A percentile compares a stretch with the other conserved stretches of the same genome.
These are phyloP conservation scores for Pezicula radicicola DNA, from an alignment of 2,329 filamentous ascomycete species.

Conservation along the genomic window DNA sequence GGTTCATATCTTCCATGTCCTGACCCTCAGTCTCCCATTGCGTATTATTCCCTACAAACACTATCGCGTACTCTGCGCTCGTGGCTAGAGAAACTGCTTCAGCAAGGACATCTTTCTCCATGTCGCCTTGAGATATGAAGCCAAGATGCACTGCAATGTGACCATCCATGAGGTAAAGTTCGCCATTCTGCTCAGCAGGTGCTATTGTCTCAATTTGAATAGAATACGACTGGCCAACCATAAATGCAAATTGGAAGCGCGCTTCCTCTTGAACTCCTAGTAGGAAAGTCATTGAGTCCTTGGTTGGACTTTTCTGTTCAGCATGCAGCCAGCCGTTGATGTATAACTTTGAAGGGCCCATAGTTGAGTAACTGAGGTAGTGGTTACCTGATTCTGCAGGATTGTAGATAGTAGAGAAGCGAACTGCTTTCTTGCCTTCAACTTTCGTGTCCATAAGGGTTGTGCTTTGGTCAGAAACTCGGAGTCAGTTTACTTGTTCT, in stretches of 20 bases:
- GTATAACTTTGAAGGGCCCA: constrained; percentile 10
- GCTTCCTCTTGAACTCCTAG: constrained; percentile 5
- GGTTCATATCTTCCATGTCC: constrained; percentile 9
- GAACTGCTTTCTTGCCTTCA: constrained; percentile 5
- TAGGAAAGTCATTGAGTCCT: constrained; percentile 9
- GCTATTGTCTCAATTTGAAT: constrained; percentile 5
- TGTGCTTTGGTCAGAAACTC: neutral
- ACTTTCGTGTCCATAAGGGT: constrained; percentile 8
- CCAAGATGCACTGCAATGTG: constrained; percentile 4
- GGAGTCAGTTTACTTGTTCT: too few relatives aligned
- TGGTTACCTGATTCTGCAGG: constrained; percentile 1
- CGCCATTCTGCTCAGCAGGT: constrained; percentile 4
- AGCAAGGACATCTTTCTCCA: constrained; percentile 22
- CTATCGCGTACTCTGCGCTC: constrained; percentile 55
- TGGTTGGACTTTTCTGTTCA: constrained; percentile 1
- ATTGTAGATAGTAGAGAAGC: constrained; percentile 7
- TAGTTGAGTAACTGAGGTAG: constrained; percentile 5
- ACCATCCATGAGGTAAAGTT: constrained; percentile 9
- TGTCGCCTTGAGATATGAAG: constrained; percentile 17
- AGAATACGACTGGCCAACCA: constrained; percentile 1
- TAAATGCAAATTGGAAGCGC: constrained; percentile 5
- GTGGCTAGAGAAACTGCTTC: constrained; percentile 52
- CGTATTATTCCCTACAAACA: constrained; percentile 56
- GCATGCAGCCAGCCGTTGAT: constrained; percentile 5
- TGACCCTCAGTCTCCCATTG: constrained; percentile 11